A percentile compares a stretch with the other conserved stretches of the same genome.
Conservation (phyloP, 495 filamentous ascomycete genomes). For the Penicillium psychrofluorescens region DNA sequence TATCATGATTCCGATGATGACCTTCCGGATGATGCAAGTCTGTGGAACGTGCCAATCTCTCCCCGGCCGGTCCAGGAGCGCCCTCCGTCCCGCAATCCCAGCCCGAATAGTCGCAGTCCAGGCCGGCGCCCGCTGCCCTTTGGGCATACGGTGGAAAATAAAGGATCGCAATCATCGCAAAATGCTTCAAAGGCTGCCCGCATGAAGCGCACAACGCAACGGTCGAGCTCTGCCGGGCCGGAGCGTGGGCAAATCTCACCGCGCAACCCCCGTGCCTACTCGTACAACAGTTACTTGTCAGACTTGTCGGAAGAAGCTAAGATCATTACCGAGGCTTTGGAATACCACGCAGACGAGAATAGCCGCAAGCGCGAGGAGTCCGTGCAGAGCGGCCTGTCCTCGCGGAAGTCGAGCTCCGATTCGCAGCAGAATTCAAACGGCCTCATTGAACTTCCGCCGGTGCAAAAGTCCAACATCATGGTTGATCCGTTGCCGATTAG, state of each 20-base stretch:
- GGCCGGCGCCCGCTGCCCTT: conserved; percentile 35
- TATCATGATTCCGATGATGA: conserved; percentile 88
- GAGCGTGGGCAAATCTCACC: conserved; percentile 41
- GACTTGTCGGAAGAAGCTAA: conserved; percentile 83
- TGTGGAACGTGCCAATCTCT: conserved; percentile 94
- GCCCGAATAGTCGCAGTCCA: conserved; percentile 47
- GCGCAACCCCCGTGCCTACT: conserved; percentile 62
- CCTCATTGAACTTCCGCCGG: conserved; percentile 63
- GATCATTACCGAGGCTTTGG: conserved; percentile 80
- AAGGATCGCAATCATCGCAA: conserved; percentile 3
- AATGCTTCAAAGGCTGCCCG: conserved; percentile 28
- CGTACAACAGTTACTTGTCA: conserved; percentile 73
- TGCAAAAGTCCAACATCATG: conserved; percentile 85
- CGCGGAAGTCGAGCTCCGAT: conserved; percentile 38
- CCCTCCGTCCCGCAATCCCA: conserved; percentile 38
- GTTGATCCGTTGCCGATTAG: conserved; percentile 93
- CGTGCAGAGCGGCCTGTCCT: conserved; percentile 40
- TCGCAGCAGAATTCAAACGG: conserved; percentile 51
- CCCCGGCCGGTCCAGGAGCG: conserved; percentile 68
- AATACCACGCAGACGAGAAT: conserved; percentile 69
- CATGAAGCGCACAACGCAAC: conserved; percentile 18
- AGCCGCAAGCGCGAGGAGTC: conserved; percentile 43
- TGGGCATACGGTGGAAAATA: conserved; percentile 29
- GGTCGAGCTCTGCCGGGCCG: conserved; percentile 38
- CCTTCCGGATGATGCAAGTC: conserved; percentile 80